phyloP scores from a whole-genome alignment of 2,329 filamentous ascomycete species.

The Oidium heveae region DNA sequence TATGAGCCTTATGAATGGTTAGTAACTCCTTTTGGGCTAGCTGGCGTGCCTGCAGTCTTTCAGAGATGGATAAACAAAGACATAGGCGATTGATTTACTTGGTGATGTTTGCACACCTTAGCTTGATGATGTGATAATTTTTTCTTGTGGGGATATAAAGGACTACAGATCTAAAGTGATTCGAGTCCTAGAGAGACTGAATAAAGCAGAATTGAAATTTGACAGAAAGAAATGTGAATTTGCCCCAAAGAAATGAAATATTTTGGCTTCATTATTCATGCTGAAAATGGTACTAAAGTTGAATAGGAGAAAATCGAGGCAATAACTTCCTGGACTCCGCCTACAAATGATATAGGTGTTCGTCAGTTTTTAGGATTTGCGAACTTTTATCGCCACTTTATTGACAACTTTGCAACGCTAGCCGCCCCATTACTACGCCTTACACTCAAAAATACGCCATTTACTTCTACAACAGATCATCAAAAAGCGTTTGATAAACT shows the following conservation, averaged over 20 bases:
- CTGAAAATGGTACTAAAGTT: not conserved
- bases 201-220: not conserved
- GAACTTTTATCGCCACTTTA: not conserved
- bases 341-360: not conserved
- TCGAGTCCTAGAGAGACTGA: not conserved
- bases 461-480: not conserved
- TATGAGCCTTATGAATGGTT: not conserved
- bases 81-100: not conserved
- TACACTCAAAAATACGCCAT: not conserved
- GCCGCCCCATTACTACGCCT: not conserved
- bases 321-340: not conserved
- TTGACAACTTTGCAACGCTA: not conserved
- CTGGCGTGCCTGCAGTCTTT: not conserved
- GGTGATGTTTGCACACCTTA: not conserved
- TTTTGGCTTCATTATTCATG: not conserved
- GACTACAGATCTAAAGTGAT: not conserved
- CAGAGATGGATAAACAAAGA: not conserved
- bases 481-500: not conserved
- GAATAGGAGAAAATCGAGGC: not conserved
- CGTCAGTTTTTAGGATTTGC: not conserved
- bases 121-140: constrained; percentile 1
- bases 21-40: not conserved
- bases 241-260: not conserved
- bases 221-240: not conserved
- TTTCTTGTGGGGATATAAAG: not conserved